phyloP scores from a whole-genome alignment of 805 yeast species.

The Starmerella bombicola region DNA sequence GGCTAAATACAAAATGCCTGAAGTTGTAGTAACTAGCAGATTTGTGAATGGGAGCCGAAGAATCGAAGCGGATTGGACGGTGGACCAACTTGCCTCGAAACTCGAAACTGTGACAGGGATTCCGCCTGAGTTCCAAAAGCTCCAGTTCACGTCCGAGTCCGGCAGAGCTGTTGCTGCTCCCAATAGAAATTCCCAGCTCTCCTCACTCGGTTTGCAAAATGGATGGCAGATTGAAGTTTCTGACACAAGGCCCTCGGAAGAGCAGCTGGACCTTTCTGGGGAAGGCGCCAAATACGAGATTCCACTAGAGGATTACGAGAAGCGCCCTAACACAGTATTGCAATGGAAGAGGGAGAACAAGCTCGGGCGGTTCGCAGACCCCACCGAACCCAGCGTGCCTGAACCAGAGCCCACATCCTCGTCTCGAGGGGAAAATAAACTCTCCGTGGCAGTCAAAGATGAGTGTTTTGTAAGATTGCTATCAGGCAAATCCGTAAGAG shows the following conservation, averaged over 20 bases:
- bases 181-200: constrained; percentile 9
- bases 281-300: constrained; percentile 32
- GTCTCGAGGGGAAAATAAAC: background rate
- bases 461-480: constrained; percentile 26
- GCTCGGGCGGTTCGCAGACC: constrained; percentile 51
- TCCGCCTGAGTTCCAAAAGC: constrained; percentile 39
- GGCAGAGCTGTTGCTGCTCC: background rate
- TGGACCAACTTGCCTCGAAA: constrained; percentile 40
- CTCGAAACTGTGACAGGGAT: constrained; percentile 67
- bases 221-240: constrained; percentile 45
- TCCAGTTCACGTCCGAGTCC: constrained; percentile 22
- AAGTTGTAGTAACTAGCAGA: constrained; percentile 37
- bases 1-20: constrained; percentile 4
- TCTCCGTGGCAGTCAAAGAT: constrained; percentile 10
- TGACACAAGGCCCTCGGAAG: constrained; percentile 27
- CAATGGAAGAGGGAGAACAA: constrained; percentile 62
- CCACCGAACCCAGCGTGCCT: constrained; percentile 30
- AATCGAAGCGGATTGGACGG: constrained; percentile 49
- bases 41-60: constrained; percentile 60
- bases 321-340: constrained; percentile 49
- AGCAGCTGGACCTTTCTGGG: constrained; percentile 27
- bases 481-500: constrained; percentile 42
- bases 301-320: constrained; percentile 50
- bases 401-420: background rate
- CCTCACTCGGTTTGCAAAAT: constrained; percentile 22